Conservation (phyloP, 2,329 filamentous ascomycete species). For the Trichoderma sp. region DNA sequence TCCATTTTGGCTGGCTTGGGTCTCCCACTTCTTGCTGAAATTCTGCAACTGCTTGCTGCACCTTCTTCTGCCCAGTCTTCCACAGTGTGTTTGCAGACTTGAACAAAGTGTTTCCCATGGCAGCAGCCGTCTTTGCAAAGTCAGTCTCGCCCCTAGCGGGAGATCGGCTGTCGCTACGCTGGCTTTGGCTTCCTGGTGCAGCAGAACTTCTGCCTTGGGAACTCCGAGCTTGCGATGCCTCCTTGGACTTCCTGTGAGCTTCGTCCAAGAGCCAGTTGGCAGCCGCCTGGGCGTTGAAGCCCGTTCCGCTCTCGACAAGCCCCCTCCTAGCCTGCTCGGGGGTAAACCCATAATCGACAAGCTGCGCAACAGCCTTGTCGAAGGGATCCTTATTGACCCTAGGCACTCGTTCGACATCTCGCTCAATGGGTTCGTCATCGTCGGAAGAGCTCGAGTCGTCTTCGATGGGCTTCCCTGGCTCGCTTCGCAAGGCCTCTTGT, state of each 20-base stretch:
- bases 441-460: slow-evolving; percentile 46
- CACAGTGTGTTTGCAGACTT: slow-evolving; percentile 94
- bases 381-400: slow-evolving; percentile 43
- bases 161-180: slow-evolving; percentile 50
- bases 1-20: slow-evolving; percentile 86
- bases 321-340: slow-evolving; percentile 78
- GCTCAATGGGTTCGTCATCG: slow-evolving; percentile 33
- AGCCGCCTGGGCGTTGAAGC: slow-evolving; percentile 77
- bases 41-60: slow-evolving; percentile 88
- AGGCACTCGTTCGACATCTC: slow-evolving; percentile 25
- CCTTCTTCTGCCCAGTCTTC: slow-evolving; percentile 90
- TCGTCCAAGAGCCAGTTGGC: slow-evolving; percentile 88
- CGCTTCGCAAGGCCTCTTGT: slow-evolving; percentile 35
- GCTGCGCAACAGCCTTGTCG: slow-evolving; percentile 78
- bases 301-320: slow-evolving; percentile 73
- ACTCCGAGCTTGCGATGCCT: slow-evolving; percentile 59
- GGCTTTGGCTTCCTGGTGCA: slow-evolving; percentile 33
- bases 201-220: slow-evolving; percentile 29
- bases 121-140: slow-evolving; percentile 74
- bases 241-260: slow-evolving; percentile 78
- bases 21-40: slow-evolving; percentile 66
- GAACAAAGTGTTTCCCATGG: slow-evolving; percentile 77
- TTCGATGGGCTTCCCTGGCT: slow-evolving; percentile 57
- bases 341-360: slow-evolving; percentile 93
- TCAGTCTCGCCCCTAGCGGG: slow-evolving; percentile 63